Conservation (phyloP, 805 yeast genomes). For the Barnettozyma wickerhamii region DNA sequence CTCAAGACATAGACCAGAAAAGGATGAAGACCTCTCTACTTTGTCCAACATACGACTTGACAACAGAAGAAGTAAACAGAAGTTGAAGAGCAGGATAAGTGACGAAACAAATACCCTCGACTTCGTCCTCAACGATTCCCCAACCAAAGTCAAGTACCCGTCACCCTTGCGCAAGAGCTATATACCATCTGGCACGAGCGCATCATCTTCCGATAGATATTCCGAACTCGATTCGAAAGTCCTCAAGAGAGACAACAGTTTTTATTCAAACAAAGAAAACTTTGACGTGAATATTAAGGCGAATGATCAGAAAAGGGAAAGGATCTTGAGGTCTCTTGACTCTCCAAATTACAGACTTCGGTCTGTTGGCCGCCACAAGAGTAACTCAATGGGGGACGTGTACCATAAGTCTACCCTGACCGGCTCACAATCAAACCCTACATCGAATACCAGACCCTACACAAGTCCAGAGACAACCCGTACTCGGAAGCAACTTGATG, state of each 20-base stretch:
- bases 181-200: slow-evolving; percentile 4
- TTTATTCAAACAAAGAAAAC: slow-evolving; percentile 15
- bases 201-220: background rate
- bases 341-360: background rate
- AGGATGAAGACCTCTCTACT: slow-evolving; percentile 21
- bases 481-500: background rate
- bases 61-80: slow-evolving; percentile 17
- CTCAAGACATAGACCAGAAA: no score
- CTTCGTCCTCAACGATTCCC: slow-evolving; percentile 11
- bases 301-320: slow-evolving; percentile 19
- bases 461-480: slow-evolving; percentile 5
- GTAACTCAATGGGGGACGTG: background rate
- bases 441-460: slow-evolving; percentile 3
- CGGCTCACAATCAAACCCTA: background rate
- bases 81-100: slow-evolving; percentile 6
- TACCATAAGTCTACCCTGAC: background rate
- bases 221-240: slow-evolving; percentile 13
- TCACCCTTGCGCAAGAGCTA: slow-evolving; percentile 12
- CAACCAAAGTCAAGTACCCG: slow-evolving; percentile 8
- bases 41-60: slow-evolving; percentile 18
- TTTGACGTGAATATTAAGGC: slow-evolving; percentile 5
- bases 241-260: slow-evolving; percentile 12
- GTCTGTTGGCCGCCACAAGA: background rate
- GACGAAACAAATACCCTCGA: slow-evolving; percentile 6
- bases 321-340: slow-evolving; percentile 8